A percentile compares a stretch with the other conserved stretches of the same genome.
Evolutionary conservation across 2,329 filamentous ascomycete species (phyloP).

Genomic region (Penicillium sp.): DNA sequence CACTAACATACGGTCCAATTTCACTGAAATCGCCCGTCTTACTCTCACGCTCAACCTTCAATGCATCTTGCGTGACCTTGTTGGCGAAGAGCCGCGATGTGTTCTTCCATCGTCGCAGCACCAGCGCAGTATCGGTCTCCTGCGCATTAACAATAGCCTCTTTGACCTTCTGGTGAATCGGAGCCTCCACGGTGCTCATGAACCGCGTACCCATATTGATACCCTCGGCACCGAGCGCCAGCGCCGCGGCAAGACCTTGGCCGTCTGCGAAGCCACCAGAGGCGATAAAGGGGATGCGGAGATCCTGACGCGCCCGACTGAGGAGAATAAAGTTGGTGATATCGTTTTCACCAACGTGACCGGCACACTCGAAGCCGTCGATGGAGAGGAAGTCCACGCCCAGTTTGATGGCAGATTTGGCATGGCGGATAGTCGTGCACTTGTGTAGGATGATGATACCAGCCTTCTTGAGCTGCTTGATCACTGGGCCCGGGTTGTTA

Average conservation of each 20-base stretch:
- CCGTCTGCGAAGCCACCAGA: slow-evolving; percentile 95
- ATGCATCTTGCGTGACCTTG: slow-evolving; percentile 73
- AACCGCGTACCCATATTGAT: slow-evolving; percentile 99
- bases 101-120: slow-evolving; percentile 88
- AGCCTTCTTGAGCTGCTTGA: slow-evolving; percentile 76
- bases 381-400: slow-evolving; percentile 96
- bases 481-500: slow-evolving; percentile 84
- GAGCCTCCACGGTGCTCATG: slow-evolving; percentile 91
- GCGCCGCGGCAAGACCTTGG: slow-evolving; percentile 81
- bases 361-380: slow-evolving; percentile 96
- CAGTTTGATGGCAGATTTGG: slow-evolving; percentile 82
- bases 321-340: slow-evolving; percentile 60
- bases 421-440: slow-evolving; percentile 93
- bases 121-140: slow-evolving; percentile 84
- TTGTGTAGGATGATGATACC: slow-evolving; percentile 84
- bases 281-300: slow-evolving; percentile 87
- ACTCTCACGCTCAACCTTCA: slow-evolving; percentile 78
- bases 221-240: slow-evolving; percentile 83
- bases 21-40: slow-evolving; percentile 81
- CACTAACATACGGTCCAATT: slow-evolving; percentile 79
- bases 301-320: slow-evolving; percentile 72
- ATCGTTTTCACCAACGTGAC: slow-evolving; percentile 51
- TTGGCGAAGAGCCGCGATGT: slow-evolving; percentile 85
- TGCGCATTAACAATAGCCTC: slow-evolving; percentile 79
- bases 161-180: slow-evolving; percentile 91